Percentiles rank a stretch among this genome's conserved stretches.
phyloP scores from a whole-genome alignment of 352 stramenopile genomes.

The Phytophthora meadii region DNA sequence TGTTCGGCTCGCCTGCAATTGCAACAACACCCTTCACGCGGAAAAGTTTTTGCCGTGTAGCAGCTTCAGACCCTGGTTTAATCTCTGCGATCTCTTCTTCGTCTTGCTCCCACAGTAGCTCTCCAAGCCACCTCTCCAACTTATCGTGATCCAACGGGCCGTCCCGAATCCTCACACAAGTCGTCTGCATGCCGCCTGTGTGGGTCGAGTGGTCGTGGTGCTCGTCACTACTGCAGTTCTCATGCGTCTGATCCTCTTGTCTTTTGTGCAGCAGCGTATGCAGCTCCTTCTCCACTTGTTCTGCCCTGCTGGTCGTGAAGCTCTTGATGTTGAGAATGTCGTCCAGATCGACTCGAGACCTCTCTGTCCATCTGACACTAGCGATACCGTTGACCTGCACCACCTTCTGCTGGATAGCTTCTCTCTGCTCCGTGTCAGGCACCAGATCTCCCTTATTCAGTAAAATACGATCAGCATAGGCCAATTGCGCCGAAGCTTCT shows the following conservation, averaged over 20 bases:
- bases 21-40: slow-evolving; percentile 79
- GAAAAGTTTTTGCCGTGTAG: slow-evolving; percentile 58
- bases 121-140: slow-evolving; percentile 75
- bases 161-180: slow-evolving; percentile 58
- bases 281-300: slow-evolving; percentile 64
- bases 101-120: slow-evolving; percentile 72
- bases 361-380: slow-evolving; percentile 67
- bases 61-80: slow-evolving; percentile 10
- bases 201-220: slow-evolving; percentile 36
- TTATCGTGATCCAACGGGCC: slow-evolving; percentile 53
- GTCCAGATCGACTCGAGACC: slow-evolving; percentile 62
- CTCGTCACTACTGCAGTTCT: slow-evolving; percentile 25
- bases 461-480: slow-evolving; percentile 98
- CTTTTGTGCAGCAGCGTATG: slow-evolving; percentile 24
- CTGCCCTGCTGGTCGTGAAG: slow-evolving; percentile 73
- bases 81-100: slow-evolving; percentile 23
- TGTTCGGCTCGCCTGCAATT: slow-evolving; percentile 56
- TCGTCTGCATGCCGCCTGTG: slow-evolving; percentile 77
- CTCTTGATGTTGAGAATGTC: slow-evolving; percentile 82
- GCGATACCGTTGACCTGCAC: slow-evolving; percentile 73
- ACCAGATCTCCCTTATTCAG: slow-evolving; percentile 99
- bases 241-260: slow-evolving; percentile 23
- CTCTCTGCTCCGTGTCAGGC: slow-evolving; percentile 45
- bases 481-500: slow-evolving; percentile 96
- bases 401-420: slow-evolving; percentile 52